Base-by-base conservation (phyloP, 352 stramenopile species). In the Phytophthora pinifolia region DNA sequence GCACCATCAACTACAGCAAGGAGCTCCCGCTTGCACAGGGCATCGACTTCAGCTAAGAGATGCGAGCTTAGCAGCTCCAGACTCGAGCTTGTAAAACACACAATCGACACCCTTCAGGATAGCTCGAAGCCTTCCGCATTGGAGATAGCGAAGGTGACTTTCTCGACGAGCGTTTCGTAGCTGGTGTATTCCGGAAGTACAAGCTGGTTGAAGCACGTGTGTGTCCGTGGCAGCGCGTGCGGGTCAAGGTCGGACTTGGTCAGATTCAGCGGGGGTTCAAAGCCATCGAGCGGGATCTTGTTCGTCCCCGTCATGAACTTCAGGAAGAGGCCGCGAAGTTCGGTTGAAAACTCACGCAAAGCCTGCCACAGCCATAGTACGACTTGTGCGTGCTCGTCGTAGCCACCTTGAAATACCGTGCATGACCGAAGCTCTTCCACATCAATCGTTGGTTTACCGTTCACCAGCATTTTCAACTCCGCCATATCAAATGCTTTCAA, bases 1-100 rank as follows among this genome's bases (percentile, higher is more conserved):
- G 88, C 73, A 97, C 91, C 31, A 84, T 98, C 65, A 98, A 98
- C 74, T 84, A 97, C 70, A 94, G 88, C 67, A 93, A 97, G 65
- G 80, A 91, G 57, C 73, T 98, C 8, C 90, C 90, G 20, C 83
- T 98, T 20, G 91, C 91, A 0, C 91, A 98, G 64, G 91, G 91
- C 52, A 97, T 98, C 49, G 86, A 96, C 65, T 98, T 98, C 50
- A 83, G 63, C 54, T 95, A 83, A 69, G 25, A 15, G 8, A 20
- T 29, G 5, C 20, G 22, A 20, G 6, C n/a, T 27, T 27, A 5
- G 22, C 15, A 43, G 30, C 14, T 45, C 25, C 46, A 59, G 31
- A 36, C 32, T 27, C 18, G 29, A 22, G 27, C 15, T 60, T 54
- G 54, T 57, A 44, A 48, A 48, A 43, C 18, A 35, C 33, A 51